phyloP scores from a whole-genome alignment of 2,329 filamentous ascomycete genomes.

The Colletotrichum sp. region DNA sequence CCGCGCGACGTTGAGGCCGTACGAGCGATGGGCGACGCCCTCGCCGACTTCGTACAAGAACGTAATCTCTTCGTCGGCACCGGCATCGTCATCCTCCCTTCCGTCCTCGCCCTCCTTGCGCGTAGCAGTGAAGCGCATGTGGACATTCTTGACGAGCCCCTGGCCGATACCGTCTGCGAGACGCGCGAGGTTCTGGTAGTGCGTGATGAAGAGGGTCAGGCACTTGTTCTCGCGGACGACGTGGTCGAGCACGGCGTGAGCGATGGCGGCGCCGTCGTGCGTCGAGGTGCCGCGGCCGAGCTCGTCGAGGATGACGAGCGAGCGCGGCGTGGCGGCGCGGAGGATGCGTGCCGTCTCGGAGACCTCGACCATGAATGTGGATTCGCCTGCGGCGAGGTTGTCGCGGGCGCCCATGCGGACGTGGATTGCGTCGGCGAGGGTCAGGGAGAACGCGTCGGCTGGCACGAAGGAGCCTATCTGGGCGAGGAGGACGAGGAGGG shows the following conservation, averaged over 20 bases:
- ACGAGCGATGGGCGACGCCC: constrained; percentile 91
- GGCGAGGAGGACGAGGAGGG: constrained; percentile 90
- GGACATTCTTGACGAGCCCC: constrained; percentile 78
- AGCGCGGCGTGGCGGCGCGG: constrained; percentile 83
- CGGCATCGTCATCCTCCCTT: constrained; percentile 25
- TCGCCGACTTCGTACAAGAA: constrained; percentile 94
- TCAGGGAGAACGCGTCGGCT: constrained; percentile 74
- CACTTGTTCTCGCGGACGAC: constrained; percentile 77
- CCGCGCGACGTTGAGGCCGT: constrained; percentile 91
- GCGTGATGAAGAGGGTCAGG: constrained; percentile 94
- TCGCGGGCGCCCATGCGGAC: constrained; percentile 96
- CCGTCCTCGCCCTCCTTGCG: constrained; percentile 21
- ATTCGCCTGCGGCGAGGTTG: constrained; percentile 93
- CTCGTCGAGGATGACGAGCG: constrained; percentile 92
- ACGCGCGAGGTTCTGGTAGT: constrained; percentile 85
- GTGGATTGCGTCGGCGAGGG: constrained; percentile 88
- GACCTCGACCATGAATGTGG: constrained; percentile 97
- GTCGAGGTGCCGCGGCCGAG: constrained; percentile 92
- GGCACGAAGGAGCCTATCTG: constrained; percentile 96
- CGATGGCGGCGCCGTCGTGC: constrained; percentile 95
- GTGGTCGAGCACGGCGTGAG: constrained; percentile 86
- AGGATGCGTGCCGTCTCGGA: constrained; percentile 92
- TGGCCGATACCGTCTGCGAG: constrained; percentile 71
- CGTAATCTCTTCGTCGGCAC: constrained; percentile 78
- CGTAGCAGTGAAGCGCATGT: constrained; percentile 81